Base-by-base conservation (phyloP, 2,329 filamentous ascomycete genomes). In the Coniochaeta sp. region DNA sequence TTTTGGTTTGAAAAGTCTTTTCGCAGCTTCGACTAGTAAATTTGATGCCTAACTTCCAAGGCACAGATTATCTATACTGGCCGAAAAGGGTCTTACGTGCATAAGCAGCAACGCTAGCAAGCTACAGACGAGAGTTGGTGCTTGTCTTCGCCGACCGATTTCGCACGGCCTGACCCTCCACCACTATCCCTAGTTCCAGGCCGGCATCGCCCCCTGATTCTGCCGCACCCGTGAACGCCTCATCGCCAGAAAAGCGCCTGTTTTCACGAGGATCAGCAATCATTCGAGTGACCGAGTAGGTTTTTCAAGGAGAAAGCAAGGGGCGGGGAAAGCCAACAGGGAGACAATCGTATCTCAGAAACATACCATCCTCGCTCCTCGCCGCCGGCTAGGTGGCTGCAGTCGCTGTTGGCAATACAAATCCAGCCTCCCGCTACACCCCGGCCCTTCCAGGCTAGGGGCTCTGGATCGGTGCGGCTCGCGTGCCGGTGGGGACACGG, bases 321-420 rank as follows among this genome's bases (percentile, higher is more conserved):
- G 16, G 11, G 38, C 4, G 38, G 5, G n/a, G 9, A n/a, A 11
- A 19, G 6, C 55, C 3, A 40, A 11, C 24, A 12, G 22, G 55
- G 19, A 24, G 34, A 57, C 6, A 43, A 22, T 2, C 26, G 52
- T 33, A 8, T 57, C 43, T 24, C 31, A 61, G n/a, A 56, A 59
- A 79, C 82, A 72, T 69, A 95, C 92, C 93, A 98, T 70, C 92
- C 92, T 77, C 93, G 82, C 74, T 98, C 93, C 67, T 89, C 88
- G 8, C 93, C 93, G 59, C 83, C 82, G 59, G 80, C 85, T 65
- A 98, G 77, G 74, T 93, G 96, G 62, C 83, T 87, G 69, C 92
- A 96, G 72, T 96, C 91, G 17, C 91, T 91, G 75, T 96, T 93
- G 59, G 84, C 71, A 62, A 85, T 82, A 70, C 91, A 93, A 44